phyloP scores from a whole-genome alignment of 768 basidiomycete genomes.

The Auricularia heimuer region DNA sequence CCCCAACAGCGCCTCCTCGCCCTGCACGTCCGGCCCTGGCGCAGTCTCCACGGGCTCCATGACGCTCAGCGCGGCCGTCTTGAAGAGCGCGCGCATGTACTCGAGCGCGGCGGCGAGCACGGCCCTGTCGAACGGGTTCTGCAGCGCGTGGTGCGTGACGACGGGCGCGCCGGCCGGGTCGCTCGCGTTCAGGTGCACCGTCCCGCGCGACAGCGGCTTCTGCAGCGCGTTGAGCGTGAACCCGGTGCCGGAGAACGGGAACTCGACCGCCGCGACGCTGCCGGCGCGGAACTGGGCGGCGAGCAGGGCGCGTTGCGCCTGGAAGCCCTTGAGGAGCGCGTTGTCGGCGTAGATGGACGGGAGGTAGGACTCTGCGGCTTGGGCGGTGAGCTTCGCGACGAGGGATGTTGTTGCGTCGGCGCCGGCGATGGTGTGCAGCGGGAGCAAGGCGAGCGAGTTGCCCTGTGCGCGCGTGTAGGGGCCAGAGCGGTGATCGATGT shows the following conservation, averaged over 20 bases:
- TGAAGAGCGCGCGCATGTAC: neutral
- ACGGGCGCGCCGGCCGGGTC: neutral
- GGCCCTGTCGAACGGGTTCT: neutral
- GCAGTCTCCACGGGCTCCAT: neutral
- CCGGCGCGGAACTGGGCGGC: neutral
- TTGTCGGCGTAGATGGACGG: neutral
- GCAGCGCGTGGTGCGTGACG: no score
- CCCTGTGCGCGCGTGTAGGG: neutral
- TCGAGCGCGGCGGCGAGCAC: neutral
- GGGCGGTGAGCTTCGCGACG: neutral
- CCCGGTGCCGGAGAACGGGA: neutral
- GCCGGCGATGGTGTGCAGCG: neutral
- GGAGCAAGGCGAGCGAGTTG: neutral
- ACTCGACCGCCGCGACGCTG: neutral
- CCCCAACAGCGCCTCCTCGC: constrained; percentile 12
- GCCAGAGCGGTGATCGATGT: neutral
- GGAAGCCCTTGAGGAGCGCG: neutral
- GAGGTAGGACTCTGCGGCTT: neutral
- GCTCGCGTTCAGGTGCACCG: neutral
- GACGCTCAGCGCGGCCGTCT: neutral
- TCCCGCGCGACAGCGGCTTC: constrained; percentile 5
- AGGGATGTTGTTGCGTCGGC: neutral
- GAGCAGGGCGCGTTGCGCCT: neutral
- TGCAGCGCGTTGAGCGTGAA: neutral
- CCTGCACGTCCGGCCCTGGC: neutral